phyloP scores from a whole-genome alignment of 768 basidiomycete species.

The Gymnopilus junonius region DNA sequence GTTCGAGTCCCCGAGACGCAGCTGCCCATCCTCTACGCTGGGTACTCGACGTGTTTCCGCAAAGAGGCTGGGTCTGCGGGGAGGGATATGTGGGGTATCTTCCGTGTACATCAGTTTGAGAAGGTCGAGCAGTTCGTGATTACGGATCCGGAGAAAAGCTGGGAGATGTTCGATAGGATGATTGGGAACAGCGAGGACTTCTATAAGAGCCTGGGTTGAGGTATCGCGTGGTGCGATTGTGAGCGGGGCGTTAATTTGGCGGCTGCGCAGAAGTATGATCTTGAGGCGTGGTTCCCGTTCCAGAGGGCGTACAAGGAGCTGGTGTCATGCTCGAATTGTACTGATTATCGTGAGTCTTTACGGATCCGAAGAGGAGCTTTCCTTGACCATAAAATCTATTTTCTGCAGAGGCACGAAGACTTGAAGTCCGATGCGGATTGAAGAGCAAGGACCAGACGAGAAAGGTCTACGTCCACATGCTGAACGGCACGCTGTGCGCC shows the following conservation, averaged over 20 bases:
- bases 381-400: slow-evolving; percentile 1
- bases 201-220: slow-evolving; percentile 95
- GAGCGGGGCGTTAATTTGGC: slow-evolving; percentile 97
- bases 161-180: slow-evolving; percentile 94
- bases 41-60: slow-evolving; percentile 96
- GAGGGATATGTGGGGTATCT: slow-evolving; percentile 99
- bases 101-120: slow-evolving; percentile 99
- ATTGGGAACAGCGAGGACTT: slow-evolving; percentile 88
- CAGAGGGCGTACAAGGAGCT: slow-evolving; percentile 96
- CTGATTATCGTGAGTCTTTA: slow-evolving; percentile 98
- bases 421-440: slow-evolving; percentile 93
- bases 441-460: slow-evolving; percentile 89
- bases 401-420: slow-evolving; percentile 79
- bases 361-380: too few relatives aligned
- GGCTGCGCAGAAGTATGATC: slow-evolving; percentile 94
- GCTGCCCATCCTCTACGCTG: slow-evolving; percentile 90
- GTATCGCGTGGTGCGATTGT: slow-evolving; percentile 94
- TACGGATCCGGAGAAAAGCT: slow-evolving; percentile 93
- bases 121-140: slow-evolving; percentile 98
- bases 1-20: slow-evolving; percentile 94
- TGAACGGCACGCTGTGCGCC: slow-evolving; percentile 97
- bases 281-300: slow-evolving; percentile 99
- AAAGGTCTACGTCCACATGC: slow-evolving; percentile 97
- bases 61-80: slow-evolving; percentile 99
- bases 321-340: slow-evolving; percentile 98